Percentiles rank a stretch among this genome's conserved stretches.
phyloP scores from a whole-genome alignment of 257 asterid genomes.

The Solanum tacnaense region DNA sequence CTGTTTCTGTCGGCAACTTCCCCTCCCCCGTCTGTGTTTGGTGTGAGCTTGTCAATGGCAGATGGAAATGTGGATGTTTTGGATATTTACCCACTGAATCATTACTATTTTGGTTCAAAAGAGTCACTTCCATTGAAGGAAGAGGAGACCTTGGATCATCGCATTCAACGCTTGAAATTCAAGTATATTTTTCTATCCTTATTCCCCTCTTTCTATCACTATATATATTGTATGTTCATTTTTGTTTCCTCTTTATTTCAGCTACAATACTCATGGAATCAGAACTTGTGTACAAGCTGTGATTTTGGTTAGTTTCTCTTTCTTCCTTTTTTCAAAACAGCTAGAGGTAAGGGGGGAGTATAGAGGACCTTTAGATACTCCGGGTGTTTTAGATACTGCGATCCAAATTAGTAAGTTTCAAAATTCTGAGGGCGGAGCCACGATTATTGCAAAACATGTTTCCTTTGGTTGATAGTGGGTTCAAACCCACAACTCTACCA shows the following conservation, averaged over 20 bases:
- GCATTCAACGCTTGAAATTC: constrained; percentile 58
- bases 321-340: neutral
- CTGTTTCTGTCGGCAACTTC: neutral
- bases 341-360: neutral
- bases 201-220: neutral
- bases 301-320: constrained; percentile 47
- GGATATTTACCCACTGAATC: constrained; percentile 65
- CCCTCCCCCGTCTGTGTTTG: neutral
- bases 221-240: neutral
- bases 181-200: constrained; percentile 30
- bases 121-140: constrained; percentile 31
- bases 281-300: constrained; percentile 82
- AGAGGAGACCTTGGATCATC: constrained; percentile 64
- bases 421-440: neutral
- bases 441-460: neutral
- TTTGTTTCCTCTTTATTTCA: constrained; percentile 16
- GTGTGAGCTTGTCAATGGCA: neutral
- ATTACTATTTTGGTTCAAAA: constrained; percentile 76
- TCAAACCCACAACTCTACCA: too few species aligned
- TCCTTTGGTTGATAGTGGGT: neutral
- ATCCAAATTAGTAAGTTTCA: neutral
- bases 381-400: neutral
- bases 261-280: constrained; percentile 65
- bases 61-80: constrained; percentile 9
- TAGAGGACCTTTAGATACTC: neutral